Evolutionary conservation across 2,329 filamentous ascomycete species (phyloP), one percentile per base, ranked within the genome.

Genomic region (Neoscytalidium dimidiatum): DNA sequence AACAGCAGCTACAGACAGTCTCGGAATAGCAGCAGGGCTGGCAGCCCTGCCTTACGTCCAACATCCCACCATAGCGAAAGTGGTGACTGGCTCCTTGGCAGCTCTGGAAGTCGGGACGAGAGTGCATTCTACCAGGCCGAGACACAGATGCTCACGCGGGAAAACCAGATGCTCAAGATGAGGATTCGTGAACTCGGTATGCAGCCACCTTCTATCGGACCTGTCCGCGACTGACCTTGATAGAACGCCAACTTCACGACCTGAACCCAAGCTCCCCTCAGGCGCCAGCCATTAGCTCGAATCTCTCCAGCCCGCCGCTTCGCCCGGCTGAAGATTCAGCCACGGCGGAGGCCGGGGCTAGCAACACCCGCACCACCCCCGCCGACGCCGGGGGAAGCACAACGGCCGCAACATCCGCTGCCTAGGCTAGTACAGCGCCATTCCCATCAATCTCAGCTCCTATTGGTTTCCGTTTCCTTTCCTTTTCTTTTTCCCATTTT

Each of bases 141-240:
- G 78, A 92, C 90, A 1, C 90, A 92, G 77, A 92, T 87, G 79
- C 78, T 94, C 71, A 85, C 88, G 23, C 83, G 91, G 28, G 91
- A 94, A 79, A 94, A 94, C 70, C 91, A 94, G 77, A 93, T 94
- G 91, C 80, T 94, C 60, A 88, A 89, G 67, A 84, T 89, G 74
- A 84, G 91, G 56, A 91, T 93, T 66, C 84, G 89, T 38, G 90
- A 93, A 71, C 79, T 93, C 14, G 90, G 90, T 90, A 79, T 69
- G 82, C 69, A 17, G 7, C 23, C 4, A 41, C 13, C 66, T 69
- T 35, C 71, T 57, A 11, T n/a, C 6, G 4, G 29, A 8, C 29
- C 14, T n/a, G 14, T 26, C 38, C 17, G n/a, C 4, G n/a, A 21
- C 48, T 58, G 9, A 41, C 61, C 43, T 19, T 1, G 29, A 26